Evolutionary conservation across 202 grass and related monocot genomes (phyloP), one percentile per base, ranked within the genome.

Genomic region (Dendrocalamus latiflorus): DNA sequence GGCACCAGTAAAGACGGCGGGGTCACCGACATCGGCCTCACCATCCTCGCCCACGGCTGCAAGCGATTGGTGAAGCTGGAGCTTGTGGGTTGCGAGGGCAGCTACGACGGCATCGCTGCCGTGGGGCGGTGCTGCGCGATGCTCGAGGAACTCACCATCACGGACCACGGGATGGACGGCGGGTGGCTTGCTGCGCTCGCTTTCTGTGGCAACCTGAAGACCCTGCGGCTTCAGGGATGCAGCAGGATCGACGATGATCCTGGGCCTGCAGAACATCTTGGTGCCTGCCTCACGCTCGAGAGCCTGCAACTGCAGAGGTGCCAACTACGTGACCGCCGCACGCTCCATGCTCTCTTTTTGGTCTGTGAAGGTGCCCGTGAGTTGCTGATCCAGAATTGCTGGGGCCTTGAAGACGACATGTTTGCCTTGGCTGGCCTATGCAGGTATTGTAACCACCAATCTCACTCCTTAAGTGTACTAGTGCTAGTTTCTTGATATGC

Each of bases 121-220:
- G 90, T 98, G 0, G 95, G 95, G 0, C 82, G 89, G 8, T 98
- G 95, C 79, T 98, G 93, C 24, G 72, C 74, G 6, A 98, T 98
- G 95, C 89, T 95, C 3, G 95, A 98, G 83, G 95, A 98, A 84
- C 77, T 98, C 68, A 93, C 91, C 49, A 95, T 98, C 15, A 37
- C 79, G 0, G 74, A 93, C 53, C 91, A 98, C 70, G 84, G 84
- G 60, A 93, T 98, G 93, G 95, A 93, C 22, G 83, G 21, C 2
- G 93, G 95, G 7, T 98, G 95, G 93, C 73, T 98, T 45, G 80
- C 93, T 0, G 95, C 86, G 1, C 79, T 98, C 4, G 85, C 91
- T 17, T 98, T 93, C 85, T 98, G 91, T 45, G 91, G 89, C 55
- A 98, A 98, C 62, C 86, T 98, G 21, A 98, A 98, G 82, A 91